Conservation (phyloP, 768 basidiomycete genomes). For the Strobilomyces confusus region DNA sequence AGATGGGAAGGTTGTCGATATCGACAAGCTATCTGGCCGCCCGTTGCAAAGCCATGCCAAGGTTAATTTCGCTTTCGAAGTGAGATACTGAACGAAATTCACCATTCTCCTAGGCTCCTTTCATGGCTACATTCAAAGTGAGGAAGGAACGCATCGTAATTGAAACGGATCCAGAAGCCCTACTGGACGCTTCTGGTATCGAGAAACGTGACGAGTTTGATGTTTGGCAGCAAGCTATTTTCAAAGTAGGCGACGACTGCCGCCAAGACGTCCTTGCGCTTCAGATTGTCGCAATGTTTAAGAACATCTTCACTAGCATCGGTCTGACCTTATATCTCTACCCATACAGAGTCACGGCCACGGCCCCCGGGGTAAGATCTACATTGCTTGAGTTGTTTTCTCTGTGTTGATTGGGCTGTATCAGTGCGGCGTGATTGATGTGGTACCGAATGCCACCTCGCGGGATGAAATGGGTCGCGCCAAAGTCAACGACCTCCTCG, state of each 20-base stretch:
- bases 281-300: constrained; percentile 99
- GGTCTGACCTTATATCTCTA: constrained; percentile 90
- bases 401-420: neutral
- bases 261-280: constrained; percentile 97
- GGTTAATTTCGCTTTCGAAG: constrained; percentile 37
- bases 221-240: constrained; percentile 97
- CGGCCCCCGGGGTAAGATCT: constrained; percentile 82
- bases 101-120: constrained; percentile 74
- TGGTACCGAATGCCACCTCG: constrained; percentile 95
- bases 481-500: constrained; percentile 93
- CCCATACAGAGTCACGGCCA: constrained; percentile 96
- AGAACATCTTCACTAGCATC: constrained; percentile 88
- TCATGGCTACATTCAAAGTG: constrained; percentile 99
- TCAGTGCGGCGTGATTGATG: constrained; percentile 97
- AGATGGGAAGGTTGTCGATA: constrained; percentile 93
- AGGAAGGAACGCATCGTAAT: constrained; percentile 75
- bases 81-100: neutral
- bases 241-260: constrained; percentile 99
- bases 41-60: constrained; percentile 98
- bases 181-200: constrained; percentile 58
- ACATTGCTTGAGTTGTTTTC: neutral
- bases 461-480: constrained; percentile 99
- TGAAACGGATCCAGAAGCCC: constrained; percentile 66
- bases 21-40: constrained; percentile 94
- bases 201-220: constrained; percentile 69